Percentiles rank a stretch among this genome's conserved stretches.
These are phyloP conservation scores for Bothriochloa decipiens DNA, from an alignment of 176 grass and related monocot genomes.

Conservation along the genomic window DNA sequence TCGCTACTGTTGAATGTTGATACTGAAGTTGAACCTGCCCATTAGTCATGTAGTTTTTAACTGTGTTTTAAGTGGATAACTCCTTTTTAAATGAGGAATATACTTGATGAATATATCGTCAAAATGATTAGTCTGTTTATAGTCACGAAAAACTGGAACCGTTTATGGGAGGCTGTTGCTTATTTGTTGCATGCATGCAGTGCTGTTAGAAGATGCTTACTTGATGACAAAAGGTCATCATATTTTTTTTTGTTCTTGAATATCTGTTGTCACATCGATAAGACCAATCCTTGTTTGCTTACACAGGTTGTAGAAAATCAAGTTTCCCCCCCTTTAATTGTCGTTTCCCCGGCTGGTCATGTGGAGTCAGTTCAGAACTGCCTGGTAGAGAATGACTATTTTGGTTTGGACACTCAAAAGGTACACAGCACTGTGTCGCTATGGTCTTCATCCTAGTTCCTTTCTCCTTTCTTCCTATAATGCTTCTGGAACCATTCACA, in stretches of 20 bases:
- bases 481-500: conserved; percentile 37
- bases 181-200: conserved; percentile 21
- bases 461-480: not conserved
- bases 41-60: not conserved
- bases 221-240: not conserved
- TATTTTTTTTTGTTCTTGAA: not conserved
- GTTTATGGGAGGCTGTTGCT: conserved; percentile 14
- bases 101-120: not conserved
- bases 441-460: not conserved
- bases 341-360: conserved; percentile 59
- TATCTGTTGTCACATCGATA: not conserved
- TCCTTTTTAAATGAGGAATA: not conserved
- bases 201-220: conserved; percentile 5
- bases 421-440: conserved; percentile 42
- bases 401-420: conserved; percentile 73
- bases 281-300: conserved; percentile 31
- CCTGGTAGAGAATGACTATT: conserved; percentile 66
- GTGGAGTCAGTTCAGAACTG: conserved; percentile 55
- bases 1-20: not conserved
- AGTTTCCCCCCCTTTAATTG: conserved; percentile 51
- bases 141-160: not conserved
- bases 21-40: not conserved
- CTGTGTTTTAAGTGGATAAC: conserved; percentile 16
- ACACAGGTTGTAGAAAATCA: conserved; percentile 56
- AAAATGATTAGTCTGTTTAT: not conserved